These are phyloP conservation scores for Chlamydomonas urium DNA, from an alignment of 139 green algal genomes.

Conservation along the genomic window DNA sequence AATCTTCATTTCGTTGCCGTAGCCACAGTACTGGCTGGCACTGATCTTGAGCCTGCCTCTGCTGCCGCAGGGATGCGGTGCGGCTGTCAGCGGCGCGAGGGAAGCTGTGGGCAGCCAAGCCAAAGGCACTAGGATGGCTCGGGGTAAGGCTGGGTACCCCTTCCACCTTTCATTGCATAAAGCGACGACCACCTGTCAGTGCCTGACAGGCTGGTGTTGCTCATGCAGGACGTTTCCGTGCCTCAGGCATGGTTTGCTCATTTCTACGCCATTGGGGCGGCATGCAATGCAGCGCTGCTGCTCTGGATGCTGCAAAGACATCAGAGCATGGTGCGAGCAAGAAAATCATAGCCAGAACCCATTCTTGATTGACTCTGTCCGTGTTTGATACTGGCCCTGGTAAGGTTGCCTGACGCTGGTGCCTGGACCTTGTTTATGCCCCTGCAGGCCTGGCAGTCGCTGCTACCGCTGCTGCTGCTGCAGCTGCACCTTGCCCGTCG, in stretches of 20 bases:
- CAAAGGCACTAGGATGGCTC: not conserved
- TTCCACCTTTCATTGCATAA: too few relatives aligned
- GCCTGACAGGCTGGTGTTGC: too few relatives aligned
- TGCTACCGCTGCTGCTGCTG: constrained; percentile 39
- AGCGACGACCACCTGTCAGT: not conserved
- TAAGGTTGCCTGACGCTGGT: too few relatives aligned
- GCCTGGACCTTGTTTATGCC: too few relatives aligned
- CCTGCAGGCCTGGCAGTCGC: too few relatives aligned
- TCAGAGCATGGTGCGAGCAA: not conserved
- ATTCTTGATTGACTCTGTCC: too few relatives aligned
- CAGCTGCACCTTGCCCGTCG: constrained; percentile 60
- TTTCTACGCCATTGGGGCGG: constrained; percentile 65
- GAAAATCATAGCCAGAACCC: too few relatives aligned
- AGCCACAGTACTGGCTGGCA: not conserved
- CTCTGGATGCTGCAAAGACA: not conserved
- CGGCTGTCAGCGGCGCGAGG: constrained; percentile 2
- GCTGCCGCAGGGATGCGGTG: not conserved
- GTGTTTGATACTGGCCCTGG: too few relatives aligned
- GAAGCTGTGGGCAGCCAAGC: constrained; percentile 1
- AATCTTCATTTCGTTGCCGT: not conserved
- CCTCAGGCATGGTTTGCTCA: constrained; percentile 72
- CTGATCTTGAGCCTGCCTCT: not conserved
- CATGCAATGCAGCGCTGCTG: constrained; percentile 31
- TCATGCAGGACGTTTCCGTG: constrained; percentile 51
- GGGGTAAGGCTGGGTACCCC: not conserved